These are phyloP conservation scores for Gillenia trifoliata DNA, from an alignment of 306 rosid species.

Conservation along the genomic window DNA sequence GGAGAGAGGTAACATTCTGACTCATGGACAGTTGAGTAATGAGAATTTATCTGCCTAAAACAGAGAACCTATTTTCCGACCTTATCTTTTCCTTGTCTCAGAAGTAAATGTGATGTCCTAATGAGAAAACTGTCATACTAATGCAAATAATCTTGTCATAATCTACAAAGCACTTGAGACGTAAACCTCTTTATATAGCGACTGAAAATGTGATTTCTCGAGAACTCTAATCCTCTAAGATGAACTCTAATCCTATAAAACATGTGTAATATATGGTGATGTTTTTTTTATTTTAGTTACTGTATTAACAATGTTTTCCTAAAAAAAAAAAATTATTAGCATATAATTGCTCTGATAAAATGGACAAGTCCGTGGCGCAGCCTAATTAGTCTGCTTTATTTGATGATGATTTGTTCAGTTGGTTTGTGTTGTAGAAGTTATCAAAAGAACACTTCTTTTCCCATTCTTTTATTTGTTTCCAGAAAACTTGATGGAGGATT, in stretches of 20 bases:
- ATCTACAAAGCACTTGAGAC: not conserved
- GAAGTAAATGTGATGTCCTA: not conserved
- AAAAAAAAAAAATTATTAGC: not conserved
- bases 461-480: not conserved
- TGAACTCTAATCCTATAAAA: not conserved
- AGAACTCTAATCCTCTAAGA: not conserved
- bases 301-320: not conserved
- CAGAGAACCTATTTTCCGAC: not conserved
- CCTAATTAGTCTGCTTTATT: not conserved
- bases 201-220: not conserved
- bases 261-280: not conserved
- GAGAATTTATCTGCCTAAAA: not conserved
- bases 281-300: not conserved
- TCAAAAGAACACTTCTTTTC: not conserved
- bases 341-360: not conserved
- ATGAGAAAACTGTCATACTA: not conserved
- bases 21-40: not conserved
- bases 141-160: not conserved
- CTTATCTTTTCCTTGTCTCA: not conserved
- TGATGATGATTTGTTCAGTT: too few relatives aligned
- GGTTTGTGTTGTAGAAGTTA: not conserved
- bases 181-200: not conserved
- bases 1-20: constrained; percentile 53
- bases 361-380: not conserved
- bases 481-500: not conserved